Evolutionary conservation across 495 filamentous ascomycete species (phyloP).

Genomic region (Jackrogersella minutella): DNA sequence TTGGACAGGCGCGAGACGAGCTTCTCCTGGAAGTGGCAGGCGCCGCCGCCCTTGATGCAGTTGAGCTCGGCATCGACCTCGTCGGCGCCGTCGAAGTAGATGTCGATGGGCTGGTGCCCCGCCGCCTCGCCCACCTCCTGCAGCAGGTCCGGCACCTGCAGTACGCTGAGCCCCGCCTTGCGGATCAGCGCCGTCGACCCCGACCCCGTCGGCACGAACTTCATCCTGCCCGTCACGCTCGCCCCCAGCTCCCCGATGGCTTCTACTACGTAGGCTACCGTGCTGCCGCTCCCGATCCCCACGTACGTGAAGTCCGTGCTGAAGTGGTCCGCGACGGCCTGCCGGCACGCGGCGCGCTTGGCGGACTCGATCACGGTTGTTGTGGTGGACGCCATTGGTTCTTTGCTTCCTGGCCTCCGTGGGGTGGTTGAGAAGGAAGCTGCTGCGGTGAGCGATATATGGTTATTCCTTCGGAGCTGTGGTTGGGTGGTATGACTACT

Average conservation of each 20-base stretch:
- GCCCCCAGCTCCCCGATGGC: slow-evolving; percentile 79
- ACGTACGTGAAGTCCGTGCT: slow-evolving; percentile 72
- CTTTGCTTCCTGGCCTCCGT: not conserved
- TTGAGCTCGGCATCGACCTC: slow-evolving; percentile 96
- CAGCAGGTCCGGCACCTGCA: slow-evolving; percentile 66
- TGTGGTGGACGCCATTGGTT: slow-evolving; percentile 32
- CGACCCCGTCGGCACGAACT: slow-evolving; percentile 90
- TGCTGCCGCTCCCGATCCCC: slow-evolving; percentile 93
- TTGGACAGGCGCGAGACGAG: slow-evolving; percentile 84
- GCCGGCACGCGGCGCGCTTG: slow-evolving; percentile 82
- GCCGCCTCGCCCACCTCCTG: slow-evolving; percentile 32
- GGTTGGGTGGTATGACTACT: not conserved
- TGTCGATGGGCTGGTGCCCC: slow-evolving; percentile 64
- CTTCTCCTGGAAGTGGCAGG: slow-evolving; percentile 98
- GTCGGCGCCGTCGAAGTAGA: slow-evolving; percentile 94
- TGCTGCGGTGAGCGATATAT: slow-evolving; percentile 8
- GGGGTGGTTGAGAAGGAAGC: slow-evolving; percentile 8
- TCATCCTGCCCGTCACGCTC: slow-evolving; percentile 67
- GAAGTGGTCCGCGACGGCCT: slow-evolving; percentile 88
- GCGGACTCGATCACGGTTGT: slow-evolving; percentile 71
- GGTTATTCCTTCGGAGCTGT: slow-evolving; percentile 1
- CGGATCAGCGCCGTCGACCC: slow-evolving; percentile 86
- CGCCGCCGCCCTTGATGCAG: slow-evolving; percentile 96
- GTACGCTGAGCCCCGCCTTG: slow-evolving; percentile 74
- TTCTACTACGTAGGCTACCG: slow-evolving; percentile 94